Percentiles rank a stretch among this genome's conserved stretches.
Evolutionary conservation across 148 eudicot species (phyloP).

Genomic region (Simmondsia chinensis): DNA sequence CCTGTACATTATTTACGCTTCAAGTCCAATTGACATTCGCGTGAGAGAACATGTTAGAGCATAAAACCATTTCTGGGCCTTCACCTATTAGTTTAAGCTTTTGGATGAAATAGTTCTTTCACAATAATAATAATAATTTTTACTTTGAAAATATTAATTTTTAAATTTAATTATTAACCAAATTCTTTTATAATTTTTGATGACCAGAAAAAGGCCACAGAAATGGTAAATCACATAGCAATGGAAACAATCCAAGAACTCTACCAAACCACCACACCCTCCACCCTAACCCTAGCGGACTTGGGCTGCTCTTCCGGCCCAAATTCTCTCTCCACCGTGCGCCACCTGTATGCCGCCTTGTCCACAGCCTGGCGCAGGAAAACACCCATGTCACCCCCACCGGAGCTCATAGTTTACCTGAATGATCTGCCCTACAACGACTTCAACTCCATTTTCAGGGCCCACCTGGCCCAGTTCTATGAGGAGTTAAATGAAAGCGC

Average conservation of each 20-base stretch:
- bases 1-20: too few species aligned
- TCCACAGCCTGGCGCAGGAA: constrained; percentile 13
- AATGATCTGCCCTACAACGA: constrained; percentile 62
- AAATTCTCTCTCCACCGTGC: constrained; percentile 42
- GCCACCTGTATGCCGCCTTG: constrained; percentile 33
- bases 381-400: constrained; percentile 9
- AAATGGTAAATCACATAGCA: constrained; percentile 55
- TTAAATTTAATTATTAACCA: too few species aligned
- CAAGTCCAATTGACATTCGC: too few species aligned
- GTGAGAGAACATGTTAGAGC: too few species aligned
- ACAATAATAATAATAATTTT: neutral
- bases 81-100: too few species aligned
- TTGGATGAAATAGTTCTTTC: too few species aligned
- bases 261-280: constrained; percentile 22
- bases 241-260: constrained; percentile 36
- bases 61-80: too few species aligned
- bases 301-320: constrained; percentile 77
- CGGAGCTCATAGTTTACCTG: constrained; percentile 42
- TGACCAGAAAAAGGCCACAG: constrained; percentile 58
- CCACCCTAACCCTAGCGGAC: constrained; percentile 59
- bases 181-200: too few species aligned
- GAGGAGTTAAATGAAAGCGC: neutral
- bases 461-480: constrained; percentile 15
- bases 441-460: constrained; percentile 21
- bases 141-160: too few species aligned